phyloP scores from a whole-genome alignment of 257 asterid genomes.

The Solanum habrochaites region DNA sequence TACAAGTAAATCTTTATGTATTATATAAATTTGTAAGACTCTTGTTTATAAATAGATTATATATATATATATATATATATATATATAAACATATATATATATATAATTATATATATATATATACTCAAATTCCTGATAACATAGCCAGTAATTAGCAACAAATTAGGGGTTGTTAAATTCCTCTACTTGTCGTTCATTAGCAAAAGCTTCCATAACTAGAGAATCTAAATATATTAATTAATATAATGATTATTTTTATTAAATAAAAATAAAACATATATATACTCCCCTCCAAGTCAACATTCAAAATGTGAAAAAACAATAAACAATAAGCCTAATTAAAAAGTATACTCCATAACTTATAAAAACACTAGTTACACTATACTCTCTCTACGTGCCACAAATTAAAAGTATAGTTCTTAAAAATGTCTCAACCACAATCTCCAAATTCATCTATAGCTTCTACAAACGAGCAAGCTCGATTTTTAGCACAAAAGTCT shows the following conservation, averaged over 20 bases:
- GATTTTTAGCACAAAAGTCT: slow-evolving; percentile 23
- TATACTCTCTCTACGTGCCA: not conserved
- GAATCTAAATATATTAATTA: too few relatives aligned
- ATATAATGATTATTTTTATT: too few relatives aligned
- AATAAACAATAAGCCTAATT: not conserved
- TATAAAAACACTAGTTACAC: not conserved
- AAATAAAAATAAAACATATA: not conserved
- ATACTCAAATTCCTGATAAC: not conserved
- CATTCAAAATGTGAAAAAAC: slow-evolving; percentile 8
- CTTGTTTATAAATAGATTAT: too few relatives aligned
- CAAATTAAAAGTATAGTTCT: not conserved
- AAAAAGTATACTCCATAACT: not conserved
- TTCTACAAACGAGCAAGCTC: slow-evolving; percentile 14
- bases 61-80: too few relatives aligned
- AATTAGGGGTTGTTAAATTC: not conserved
- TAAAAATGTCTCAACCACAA: not conserved
- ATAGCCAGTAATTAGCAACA: not conserved
- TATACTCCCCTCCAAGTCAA: not conserved
- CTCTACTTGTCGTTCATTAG: not conserved
- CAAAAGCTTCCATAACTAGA: not conserved
- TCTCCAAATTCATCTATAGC: not conserved
- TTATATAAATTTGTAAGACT: not conserved
- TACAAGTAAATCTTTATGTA: not conserved
- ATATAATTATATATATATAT: too few relatives aligned
- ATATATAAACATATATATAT: too few relatives aligned